A percentile compares a stretch with the other conserved stretches of the same genome.
phyloP scores from a whole-genome alignment of 805 yeast genomes.

The Suhomyces kilbournensis region DNA sequence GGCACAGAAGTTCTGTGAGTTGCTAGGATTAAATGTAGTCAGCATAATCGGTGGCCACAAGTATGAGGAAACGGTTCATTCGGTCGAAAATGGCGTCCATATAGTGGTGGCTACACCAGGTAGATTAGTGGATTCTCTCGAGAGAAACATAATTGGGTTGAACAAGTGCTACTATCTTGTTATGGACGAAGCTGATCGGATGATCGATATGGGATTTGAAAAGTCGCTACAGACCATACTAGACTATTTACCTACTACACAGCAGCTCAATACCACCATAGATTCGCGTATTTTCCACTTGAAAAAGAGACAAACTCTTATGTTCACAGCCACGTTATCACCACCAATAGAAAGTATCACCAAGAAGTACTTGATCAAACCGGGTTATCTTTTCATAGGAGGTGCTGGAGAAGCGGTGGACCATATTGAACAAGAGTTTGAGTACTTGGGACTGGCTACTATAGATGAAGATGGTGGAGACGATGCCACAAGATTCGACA shows the following conservation, averaged over 20 bases:
- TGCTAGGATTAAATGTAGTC: slow-evolving; percentile 45
- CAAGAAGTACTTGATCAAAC: slow-evolving; percentile 54
- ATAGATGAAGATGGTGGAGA: slow-evolving; percentile 30
- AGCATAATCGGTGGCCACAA: slow-evolving; percentile 90
- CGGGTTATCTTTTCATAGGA: slow-evolving; percentile 68
- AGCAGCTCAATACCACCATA: slow-evolving; percentile 16
- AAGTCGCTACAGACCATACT: slow-evolving; percentile 66
- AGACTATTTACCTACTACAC: slow-evolving; percentile 47
- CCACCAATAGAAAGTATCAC: slow-evolving; percentile 66
- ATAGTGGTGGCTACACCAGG: slow-evolving; percentile 95
- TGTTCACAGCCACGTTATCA: slow-evolving; percentile 96
- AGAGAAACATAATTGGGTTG: slow-evolving; percentile 59
- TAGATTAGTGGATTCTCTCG: slow-evolving; percentile 75
- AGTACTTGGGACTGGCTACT: slow-evolving; percentile 20
- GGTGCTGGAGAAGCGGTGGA: slow-evolving; percentile 62
- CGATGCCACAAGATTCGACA: slow-evolving; percentile 38
- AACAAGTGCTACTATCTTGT: slow-evolving; percentile 64
- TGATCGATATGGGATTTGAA: slow-evolving; percentile 95
- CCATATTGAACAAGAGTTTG: slow-evolving; percentile 66
- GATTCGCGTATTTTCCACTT: slow-evolving; percentile 39
- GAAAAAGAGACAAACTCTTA: slow-evolving; percentile 59
- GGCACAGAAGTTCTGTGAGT: slow-evolving; percentile 48
- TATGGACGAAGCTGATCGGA: slow-evolving; percentile 92
- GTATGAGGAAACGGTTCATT: slow-evolving; percentile 65
- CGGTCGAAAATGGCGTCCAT: slow-evolving; percentile 64